These are phyloP conservation scores for Fusarium sp. DNA, from an alignment of 2,329 filamentous ascomycete species.

Conservation along the genomic window DNA sequence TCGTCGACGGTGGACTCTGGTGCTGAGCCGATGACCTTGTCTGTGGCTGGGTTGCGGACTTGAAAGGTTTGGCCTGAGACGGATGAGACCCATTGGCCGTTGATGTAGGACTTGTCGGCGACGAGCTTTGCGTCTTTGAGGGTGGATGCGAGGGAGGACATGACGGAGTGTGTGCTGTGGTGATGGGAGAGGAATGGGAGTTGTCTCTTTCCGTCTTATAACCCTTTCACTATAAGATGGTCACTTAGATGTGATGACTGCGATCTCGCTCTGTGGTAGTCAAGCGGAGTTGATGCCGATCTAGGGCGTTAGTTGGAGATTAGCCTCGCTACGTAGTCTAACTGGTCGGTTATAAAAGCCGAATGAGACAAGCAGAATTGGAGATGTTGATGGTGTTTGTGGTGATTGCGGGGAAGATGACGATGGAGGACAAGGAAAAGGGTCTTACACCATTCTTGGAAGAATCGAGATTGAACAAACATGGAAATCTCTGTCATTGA, in stretches of 20 bases:
- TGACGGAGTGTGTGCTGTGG: constrained; percentile 1
- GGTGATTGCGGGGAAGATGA: constrained; percentile 9
- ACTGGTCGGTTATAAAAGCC: not conserved
- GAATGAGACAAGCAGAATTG: not conserved
- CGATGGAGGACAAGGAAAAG: not conserved
- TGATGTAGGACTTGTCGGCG: constrained; percentile 65
- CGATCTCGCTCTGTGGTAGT: not conserved
- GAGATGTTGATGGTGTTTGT: not conserved
- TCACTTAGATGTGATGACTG: not conserved
- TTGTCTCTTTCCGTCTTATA: not conserved
- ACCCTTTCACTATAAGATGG: not conserved
- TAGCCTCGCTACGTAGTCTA: not conserved
- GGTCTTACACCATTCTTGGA: not conserved
- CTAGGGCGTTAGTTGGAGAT: not conserved
- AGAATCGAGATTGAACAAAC: too few species aligned
- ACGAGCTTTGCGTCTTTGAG: constrained; percentile 28
- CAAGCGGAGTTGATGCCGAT: not conserved
- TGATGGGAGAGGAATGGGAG: not conserved
- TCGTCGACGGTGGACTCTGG: constrained; percentile 77
- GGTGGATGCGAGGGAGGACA: constrained; percentile 14
- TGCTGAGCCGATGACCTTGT: constrained; percentile 72
- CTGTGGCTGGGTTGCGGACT: constrained; percentile 75
- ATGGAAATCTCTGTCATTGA: not conserved
- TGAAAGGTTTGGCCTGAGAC: constrained; percentile 78
- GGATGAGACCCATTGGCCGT: constrained; percentile 78